Conservation (phyloP, 441 rosid genomes). For the Rhodomyrtus psidioides region DNA sequence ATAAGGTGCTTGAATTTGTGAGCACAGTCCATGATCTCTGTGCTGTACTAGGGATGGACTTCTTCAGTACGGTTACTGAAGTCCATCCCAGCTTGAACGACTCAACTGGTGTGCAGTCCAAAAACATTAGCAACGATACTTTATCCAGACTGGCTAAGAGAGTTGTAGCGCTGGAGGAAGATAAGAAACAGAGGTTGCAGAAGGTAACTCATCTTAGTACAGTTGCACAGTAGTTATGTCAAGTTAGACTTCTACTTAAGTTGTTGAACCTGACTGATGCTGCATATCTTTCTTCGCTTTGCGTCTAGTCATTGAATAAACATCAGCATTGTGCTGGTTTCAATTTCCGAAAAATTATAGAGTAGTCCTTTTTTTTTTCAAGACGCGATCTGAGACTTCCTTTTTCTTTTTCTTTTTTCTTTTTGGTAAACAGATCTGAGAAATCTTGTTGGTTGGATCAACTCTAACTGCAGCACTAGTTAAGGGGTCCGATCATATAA, state of each 20-base stretch:
- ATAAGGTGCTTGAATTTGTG: constrained; percentile 82
- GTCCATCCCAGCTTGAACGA: constrained; percentile 98
- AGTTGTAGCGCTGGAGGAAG: constrained; percentile 68
- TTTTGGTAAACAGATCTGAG: background rate
- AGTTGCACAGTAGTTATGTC: background rate
- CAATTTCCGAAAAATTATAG: background rate
- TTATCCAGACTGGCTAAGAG: constrained; percentile 80
- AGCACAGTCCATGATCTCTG: constrained; percentile 93
- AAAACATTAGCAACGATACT: constrained; percentile 96
- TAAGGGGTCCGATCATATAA: background rate
- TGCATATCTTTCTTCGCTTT: background rate
- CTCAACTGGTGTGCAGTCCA: constrained; percentile 58
- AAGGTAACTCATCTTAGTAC: constrained; percentile 35
- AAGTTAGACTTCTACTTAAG: background rate
- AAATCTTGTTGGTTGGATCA: background rate
- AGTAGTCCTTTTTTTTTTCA: background rate
- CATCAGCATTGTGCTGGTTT: background rate
- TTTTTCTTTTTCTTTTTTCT: background rate
- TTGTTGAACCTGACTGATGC: background rate
- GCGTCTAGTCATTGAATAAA: background rate
- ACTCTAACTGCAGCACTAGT: background rate
- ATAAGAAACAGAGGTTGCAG: constrained; percentile 86
- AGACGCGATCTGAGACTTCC: background rate
- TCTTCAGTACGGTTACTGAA: constrained; percentile 70
- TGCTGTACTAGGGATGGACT: constrained; percentile 91